Evolutionary conservation across 192 early-diverging fungal species (phyloP).

Genomic region (Obelidium mucronatum): DNA sequence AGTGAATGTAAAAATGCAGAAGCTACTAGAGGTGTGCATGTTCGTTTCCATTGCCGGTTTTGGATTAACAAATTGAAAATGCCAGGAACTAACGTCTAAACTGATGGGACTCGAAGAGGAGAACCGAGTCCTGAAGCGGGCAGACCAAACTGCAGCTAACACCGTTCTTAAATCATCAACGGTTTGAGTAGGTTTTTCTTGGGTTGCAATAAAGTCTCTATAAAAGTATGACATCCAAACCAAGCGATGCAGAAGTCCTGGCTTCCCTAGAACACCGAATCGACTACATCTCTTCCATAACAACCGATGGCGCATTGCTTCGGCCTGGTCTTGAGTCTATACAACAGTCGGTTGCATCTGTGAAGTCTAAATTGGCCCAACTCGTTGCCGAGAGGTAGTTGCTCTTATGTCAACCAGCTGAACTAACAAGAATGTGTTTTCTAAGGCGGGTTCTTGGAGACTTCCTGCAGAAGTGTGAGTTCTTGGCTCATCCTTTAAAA

Average conservation of each 20-base stretch:
- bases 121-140: conserved; percentile 32
- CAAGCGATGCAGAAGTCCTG: background rate
- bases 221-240: background rate
- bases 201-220: background rate
- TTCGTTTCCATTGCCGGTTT: too few relatives aligned
- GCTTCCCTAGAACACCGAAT: conserved; percentile 29
- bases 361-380: conserved; percentile 23
- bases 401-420: background rate
- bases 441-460: conserved; percentile 27
- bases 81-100: conserved; percentile 56
- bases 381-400: conserved; percentile 24
- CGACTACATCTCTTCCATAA: conserved; percentile 31
- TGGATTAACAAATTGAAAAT: background rate
- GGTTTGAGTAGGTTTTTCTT: background rate
- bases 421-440: background rate
- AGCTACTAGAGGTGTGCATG: conserved; percentile 56
- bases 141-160: background rate
- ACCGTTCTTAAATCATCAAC: background rate
- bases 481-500: too few relatives aligned
- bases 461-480: conserved; percentile 31
- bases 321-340: conserved; percentile 35
- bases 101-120: conserved; percentile 56
- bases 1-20: conserved; percentile 68
- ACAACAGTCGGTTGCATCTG: conserved; percentile 20
- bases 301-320: conserved; percentile 27